Evolutionary conservation across 2,329 filamentous ascomycete species (phyloP), one percentile per base, ranked within the genome.

Genomic region (Ophiostoma quercus): DNA sequence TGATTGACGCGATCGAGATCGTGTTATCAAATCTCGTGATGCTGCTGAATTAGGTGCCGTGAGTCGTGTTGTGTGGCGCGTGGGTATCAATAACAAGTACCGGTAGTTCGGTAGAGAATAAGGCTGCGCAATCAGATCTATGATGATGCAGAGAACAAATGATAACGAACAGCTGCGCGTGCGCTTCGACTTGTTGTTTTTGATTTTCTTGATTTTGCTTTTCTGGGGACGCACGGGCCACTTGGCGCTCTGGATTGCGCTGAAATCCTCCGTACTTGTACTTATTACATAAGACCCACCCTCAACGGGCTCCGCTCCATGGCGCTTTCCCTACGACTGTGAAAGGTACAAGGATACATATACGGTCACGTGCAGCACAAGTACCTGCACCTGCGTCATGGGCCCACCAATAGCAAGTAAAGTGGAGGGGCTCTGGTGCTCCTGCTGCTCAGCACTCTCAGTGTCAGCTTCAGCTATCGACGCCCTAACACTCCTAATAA

Each of bases 341-440:
- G 8, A 34, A 34, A 34, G 8, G 25, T 22, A 19, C 14, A 8
- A n/a, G 19, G 37, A 29, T 9, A 9, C 16, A 37, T 34, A 34
- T 8, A 8, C 8, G 12, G 9, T 67, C 68, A 60, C 57, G 69
- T 69, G 69, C 67, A 67, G 67, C 22, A 70, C 67, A 25, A n/a
- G 25, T 29, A 12, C 41, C 57, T 51, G 41, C 66, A 67, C 9
- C 67, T 72, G 73, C 70, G 70, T 71, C 67, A 71, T 71, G 39
- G 70, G 43, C 67, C 69, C 69, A 71, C 69, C 69, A 63, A 71
- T 68, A 39, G 25, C 62, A 57, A 62, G 16, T 12, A 43, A 22
- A 51, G 66, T 32, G 41, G 47, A 70, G 47, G 43, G 57, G 57
- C 60, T 37, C 37, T 57, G 16, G 22, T 41, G n/a, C 51, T 54